Evolutionary conservation across 75 land plant genomes (phyloP), one percentile per base, ranked within the genome.

Genomic region (Pseudotsuga menziesii): DNA sequence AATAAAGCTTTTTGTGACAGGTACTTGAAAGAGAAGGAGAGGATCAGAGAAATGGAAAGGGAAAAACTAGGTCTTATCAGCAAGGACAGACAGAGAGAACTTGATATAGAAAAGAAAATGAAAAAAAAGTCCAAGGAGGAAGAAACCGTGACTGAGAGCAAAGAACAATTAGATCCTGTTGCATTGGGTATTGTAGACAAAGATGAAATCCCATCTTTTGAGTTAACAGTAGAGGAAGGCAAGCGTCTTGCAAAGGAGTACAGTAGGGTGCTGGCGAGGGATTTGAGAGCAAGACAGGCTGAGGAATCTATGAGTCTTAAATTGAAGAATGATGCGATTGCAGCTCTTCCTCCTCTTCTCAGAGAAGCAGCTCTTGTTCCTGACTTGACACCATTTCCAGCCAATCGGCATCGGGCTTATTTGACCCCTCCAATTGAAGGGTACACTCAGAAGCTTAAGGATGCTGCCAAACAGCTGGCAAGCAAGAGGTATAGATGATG

Each of bases 401-500:
- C 67, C 0, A 87, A 82, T 36, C 61, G 91, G 76, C 86, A 78
- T 58, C 87, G 91, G 83, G 90, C 91, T 16, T 83, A 87, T 52
- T 74, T 94, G 58, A 88, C 95, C 3, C 98, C 98, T 2, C 98
- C 98, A 3, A 90, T 92, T 77, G 92, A 89, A 74, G 98, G 93
- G 11, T 92, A 91, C 59, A 39, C 76, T 3, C 91, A 91, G 41
- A 91, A 84, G 81, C 23, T 87, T 22, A 81, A 61, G 77, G 89
- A 89, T 57, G 88, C 89, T 48, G 54, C 54, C 54, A 48, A 48
- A 48, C 11, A 48, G 54, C 11, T 48, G 54, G 54, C 54, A 48
- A 48, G 54, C 54, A 48, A 48, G 54, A 48, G 12, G 54, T 48
- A 48, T 11, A 48, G 54, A 48, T 48, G 54, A 48, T 48, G 54